A percentile compares a stretch with the other conserved stretches of the same genome.
Conservation (phyloP, 1,284 basidiomycete genomes). For the Boletus sp. region DNA sequence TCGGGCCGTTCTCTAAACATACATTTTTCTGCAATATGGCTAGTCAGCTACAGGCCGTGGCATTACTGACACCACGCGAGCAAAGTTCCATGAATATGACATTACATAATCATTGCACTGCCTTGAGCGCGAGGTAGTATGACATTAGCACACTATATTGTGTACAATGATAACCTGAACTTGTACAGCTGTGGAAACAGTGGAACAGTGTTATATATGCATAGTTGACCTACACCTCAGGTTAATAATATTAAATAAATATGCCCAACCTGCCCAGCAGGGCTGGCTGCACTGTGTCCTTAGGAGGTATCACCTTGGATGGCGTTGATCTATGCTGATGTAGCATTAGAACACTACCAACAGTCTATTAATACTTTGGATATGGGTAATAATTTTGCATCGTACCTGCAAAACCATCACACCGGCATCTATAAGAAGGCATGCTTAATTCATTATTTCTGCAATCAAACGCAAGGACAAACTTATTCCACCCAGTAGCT, state of each 20-base stretch:
- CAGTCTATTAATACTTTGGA: neutral
- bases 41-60: neutral
- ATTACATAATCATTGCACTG: too few relatives aligned
- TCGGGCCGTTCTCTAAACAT: neutral
- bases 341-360: neutral
- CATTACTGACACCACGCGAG: neutral
- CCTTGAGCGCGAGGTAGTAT: too few relatives aligned
- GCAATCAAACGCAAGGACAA: neutral
- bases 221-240: neutral
- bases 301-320: neutral
- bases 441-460: neutral
- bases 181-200: neutral
- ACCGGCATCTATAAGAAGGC: neutral
- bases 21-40: neutral
- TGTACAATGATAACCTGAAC: too few relatives aligned
- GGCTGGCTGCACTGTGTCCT: neutral
- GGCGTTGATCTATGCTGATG: neutral
- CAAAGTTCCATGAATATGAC: neutral
- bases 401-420: slow-evolving; percentile 9
- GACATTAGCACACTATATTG: too few relatives aligned
- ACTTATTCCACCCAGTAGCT: neutral
- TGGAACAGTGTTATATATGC: neutral
- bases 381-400: neutral
- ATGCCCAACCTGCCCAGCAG: neutral
- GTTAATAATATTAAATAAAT: neutral